Evolutionary conservation across 1,284 basidiomycete genomes (phyloP), one percentile per base, ranked within the genome.

Genomic region (Apiotrichum sp.): DNA sequence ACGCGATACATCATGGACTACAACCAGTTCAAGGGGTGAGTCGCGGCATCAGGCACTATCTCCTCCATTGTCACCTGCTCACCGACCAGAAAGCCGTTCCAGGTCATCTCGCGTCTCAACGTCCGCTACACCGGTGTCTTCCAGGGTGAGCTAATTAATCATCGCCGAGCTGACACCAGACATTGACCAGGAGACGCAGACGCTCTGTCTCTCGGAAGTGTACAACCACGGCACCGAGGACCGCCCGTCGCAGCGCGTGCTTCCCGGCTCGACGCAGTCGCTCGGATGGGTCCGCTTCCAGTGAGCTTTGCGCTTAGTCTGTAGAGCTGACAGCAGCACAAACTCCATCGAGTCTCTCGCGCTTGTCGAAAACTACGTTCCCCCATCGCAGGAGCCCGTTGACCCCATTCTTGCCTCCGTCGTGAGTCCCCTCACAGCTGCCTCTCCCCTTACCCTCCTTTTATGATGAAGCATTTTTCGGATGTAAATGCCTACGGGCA

Each of bases 271-370:
- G 0, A 52, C 62, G 3, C 61, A 58, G 16, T 66, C 64, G 1
- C 62, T 74, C 1, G 73, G 73, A 14, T 74, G 73, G 73, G 78
- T 87, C 85, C 76, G 93, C 89, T 78, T 89, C 86, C 52, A 95
- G 89, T 86, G 71, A 66, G 86, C 80, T 52, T 36, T 10, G 3
- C 4, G n/a, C 16, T n/a, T 8, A 6, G 10, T 6, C 22, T n/a
- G 6, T 31, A 5, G 14, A 6, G 6, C 49, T 56, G 33, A 52
- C 52, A n/a, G 4, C 55, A 74, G 73, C 59, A 74, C 73, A 56
- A 71, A 72, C 55, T 72, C 70, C 3, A 74, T 74, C 53, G 70
- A 73, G 34, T 70, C 71, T 7, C 52, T 74, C 9, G 67, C 70
- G 9, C 54, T 74, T 9, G 65, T 72, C 1, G 67, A 74, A 53